These are phyloP conservation scores for Kwoniella sp. DNA, from an alignment of 768 basidiomycete species.

Conservation along the genomic window DNA sequence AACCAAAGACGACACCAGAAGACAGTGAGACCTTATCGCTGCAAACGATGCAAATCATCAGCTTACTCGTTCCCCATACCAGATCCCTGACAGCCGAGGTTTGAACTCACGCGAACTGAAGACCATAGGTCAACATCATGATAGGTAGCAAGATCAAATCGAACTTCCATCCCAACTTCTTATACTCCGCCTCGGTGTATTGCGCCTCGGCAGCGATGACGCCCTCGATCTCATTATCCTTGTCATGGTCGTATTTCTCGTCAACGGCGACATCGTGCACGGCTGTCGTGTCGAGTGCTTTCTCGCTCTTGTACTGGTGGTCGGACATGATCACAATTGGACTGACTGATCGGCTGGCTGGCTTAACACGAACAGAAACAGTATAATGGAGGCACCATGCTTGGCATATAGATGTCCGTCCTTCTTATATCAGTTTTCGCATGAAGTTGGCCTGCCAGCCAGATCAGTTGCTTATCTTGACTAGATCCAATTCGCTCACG, in stretches of 20 bases:
- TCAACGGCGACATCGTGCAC: not conserved
- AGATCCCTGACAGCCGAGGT: not conserved
- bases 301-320: not conserved
- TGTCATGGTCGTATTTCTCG: not conserved
- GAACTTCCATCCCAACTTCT: conserved; percentile 20
- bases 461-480: no score
- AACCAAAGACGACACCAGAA: conserved; percentile 22
- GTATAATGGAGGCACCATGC: no score
- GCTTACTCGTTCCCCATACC: not conserved
- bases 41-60: not conserved
- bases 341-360: no score
- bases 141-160: conserved; percentile 26
- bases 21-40: conserved; percentile 33
- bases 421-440: no score
- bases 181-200: conserved; percentile 21
- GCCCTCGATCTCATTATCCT: conserved; percentile 6
- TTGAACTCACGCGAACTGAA: conserved; percentile 26
- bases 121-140: conserved; percentile 27
- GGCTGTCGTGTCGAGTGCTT: not conserved
- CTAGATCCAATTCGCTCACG: no score
- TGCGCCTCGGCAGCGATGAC: conserved; percentile 8
- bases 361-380: no score
- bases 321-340: not conserved
- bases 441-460: no score
- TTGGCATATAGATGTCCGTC: no score